These are phyloP conservation scores for Sphenostylis stenocarpa DNA, from an alignment of 306 rosid species.

Conservation along the genomic window DNA sequence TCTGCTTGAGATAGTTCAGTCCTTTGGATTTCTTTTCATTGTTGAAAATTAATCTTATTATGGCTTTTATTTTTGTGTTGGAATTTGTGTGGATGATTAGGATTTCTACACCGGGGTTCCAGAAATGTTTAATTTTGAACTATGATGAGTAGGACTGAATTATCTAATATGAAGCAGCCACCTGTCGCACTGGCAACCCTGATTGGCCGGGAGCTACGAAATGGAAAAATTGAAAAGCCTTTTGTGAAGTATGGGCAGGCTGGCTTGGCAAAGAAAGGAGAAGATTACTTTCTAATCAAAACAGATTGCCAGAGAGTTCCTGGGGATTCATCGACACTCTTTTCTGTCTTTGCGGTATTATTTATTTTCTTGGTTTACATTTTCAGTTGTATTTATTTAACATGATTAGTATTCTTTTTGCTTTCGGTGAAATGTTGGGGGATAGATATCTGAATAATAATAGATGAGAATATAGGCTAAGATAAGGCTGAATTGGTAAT, in stretches of 20 bases:
- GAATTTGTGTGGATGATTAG: slow-evolving; percentile 17
- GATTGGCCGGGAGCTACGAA: slow-evolving; percentile 80
- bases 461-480: not conserved
- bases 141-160: slow-evolving; percentile 72
- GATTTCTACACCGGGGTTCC: slow-evolving; percentile 2
- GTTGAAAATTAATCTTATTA: not conserved
- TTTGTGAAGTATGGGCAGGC: slow-evolving; percentile 85
- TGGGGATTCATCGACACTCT: slow-evolving; percentile 66
- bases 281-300: slow-evolving; percentile 83
- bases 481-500: slow-evolving; percentile 1
- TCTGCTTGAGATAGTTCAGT: slow-evolving; percentile 5
- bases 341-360: slow-evolving; percentile 84
- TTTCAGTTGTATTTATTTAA: not conserved
- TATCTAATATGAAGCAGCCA: slow-evolving; percentile 59
- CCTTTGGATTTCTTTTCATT: slow-evolving; percentile 1
- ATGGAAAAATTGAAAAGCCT: slow-evolving; percentile 69
- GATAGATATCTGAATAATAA: not conserved
- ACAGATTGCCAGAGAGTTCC: slow-evolving; percentile 68
- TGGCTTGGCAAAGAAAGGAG: slow-evolving; percentile 94
- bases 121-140: slow-evolving; percentile 37
- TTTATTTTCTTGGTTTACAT: slow-evolving; percentile 23
- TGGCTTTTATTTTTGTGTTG: not conserved
- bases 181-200: slow-evolving; percentile 82
- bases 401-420: slow-evolving; percentile 5
- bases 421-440: not conserved